phyloP scores from a whole-genome alignment of 139 green algal genomes.

The Closterium sp. region DNA sequence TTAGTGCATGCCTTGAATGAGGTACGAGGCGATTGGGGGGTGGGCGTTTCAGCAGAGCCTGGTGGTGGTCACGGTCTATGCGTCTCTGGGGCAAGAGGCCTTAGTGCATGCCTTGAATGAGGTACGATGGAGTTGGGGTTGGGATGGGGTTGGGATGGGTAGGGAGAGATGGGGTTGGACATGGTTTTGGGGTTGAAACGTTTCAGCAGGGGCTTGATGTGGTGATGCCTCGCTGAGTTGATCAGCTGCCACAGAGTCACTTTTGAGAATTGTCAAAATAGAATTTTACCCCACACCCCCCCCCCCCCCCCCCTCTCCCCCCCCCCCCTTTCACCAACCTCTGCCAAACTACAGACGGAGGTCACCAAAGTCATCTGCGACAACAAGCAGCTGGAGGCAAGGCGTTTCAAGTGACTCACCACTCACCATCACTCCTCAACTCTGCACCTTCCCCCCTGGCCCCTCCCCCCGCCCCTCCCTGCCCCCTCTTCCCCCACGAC shows the following conservation, averaged over 20 bases:
- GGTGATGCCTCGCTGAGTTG: not conserved
- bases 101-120: slow-evolving; percentile 47
- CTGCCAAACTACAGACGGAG: not conserved
- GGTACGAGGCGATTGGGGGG: too few relatives aligned
- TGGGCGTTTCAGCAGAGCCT: slow-evolving; percentile 22
- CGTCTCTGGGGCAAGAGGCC: slow-evolving; percentile 48
- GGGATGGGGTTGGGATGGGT: too few relatives aligned
- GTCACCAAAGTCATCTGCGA: not conserved
- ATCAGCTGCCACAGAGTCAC: too few relatives aligned
- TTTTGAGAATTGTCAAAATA: too few relatives aligned
- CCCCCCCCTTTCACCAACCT: too few relatives aligned
- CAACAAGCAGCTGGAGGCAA: too few relatives aligned
- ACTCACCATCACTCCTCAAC: too few relatives aligned
- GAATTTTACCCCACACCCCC: too few relatives aligned
- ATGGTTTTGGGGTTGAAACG: not conserved
- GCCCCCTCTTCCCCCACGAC: not conserved
- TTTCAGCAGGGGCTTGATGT: slow-evolving; percentile 29
- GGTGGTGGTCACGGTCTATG: slow-evolving; percentile 52
- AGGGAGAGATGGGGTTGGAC: not conserved
- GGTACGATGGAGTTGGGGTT: not conserved
- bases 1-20: slow-evolving; percentile 49
- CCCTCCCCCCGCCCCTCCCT: too few relatives aligned
- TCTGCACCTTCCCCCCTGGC: not conserved
- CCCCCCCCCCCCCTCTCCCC: too few relatives aligned
- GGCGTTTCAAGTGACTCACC: too few relatives aligned